phyloP scores from a whole-genome alignment of 345 rosid genomes.

The Nasturtium officinale region DNA sequence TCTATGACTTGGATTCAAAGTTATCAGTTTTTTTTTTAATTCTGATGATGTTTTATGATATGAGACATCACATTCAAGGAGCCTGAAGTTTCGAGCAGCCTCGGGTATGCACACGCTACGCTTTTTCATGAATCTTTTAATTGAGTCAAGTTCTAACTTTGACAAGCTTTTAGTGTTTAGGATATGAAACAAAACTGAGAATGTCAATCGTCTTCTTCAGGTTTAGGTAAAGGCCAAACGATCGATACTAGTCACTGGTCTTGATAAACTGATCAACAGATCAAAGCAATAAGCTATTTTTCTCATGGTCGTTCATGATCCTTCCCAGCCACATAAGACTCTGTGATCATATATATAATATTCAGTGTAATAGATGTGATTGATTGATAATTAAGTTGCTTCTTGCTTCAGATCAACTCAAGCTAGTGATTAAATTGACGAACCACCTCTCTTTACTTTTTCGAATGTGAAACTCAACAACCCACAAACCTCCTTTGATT shows the following conservation, averaged over 20 bases:
- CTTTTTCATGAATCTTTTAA: constrained; percentile 1
- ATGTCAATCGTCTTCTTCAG: neutral
- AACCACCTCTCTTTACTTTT: constrained; percentile 12
- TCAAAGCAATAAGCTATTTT: constrained; percentile 17
- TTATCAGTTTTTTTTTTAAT: neutral
- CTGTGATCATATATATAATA: constrained; percentile 10
- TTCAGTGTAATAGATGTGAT: constrained; percentile 6
- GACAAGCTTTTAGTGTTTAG: neutral
- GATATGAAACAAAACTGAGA: constrained; percentile 1
- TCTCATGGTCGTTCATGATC: constrained; percentile 16
- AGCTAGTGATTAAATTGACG: constrained; percentile 36
- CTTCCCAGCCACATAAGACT: constrained; percentile 12
- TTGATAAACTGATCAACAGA: constrained; percentile 30
- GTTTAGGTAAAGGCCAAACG: constrained; percentile 14
- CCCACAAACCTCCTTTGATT: constrained; percentile 34
- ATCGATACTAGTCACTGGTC: constrained; percentile 10
- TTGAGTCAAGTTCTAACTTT: neutral
- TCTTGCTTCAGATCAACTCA: constrained; percentile 39
- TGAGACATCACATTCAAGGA: constrained; percentile 10
- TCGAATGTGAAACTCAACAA: constrained; percentile 25
- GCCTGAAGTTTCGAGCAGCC: constrained; percentile 14
- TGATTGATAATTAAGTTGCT: constrained; percentile 19
- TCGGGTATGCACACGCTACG: constrained; percentile 5
- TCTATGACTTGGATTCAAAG: constrained; percentile 2
- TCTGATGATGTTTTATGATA: constrained; percentile 8